These are phyloP conservation scores for Massariosphaeria phaeospora DNA, from an alignment of 495 filamentous ascomycete genomes.

Conservation along the genomic window DNA sequence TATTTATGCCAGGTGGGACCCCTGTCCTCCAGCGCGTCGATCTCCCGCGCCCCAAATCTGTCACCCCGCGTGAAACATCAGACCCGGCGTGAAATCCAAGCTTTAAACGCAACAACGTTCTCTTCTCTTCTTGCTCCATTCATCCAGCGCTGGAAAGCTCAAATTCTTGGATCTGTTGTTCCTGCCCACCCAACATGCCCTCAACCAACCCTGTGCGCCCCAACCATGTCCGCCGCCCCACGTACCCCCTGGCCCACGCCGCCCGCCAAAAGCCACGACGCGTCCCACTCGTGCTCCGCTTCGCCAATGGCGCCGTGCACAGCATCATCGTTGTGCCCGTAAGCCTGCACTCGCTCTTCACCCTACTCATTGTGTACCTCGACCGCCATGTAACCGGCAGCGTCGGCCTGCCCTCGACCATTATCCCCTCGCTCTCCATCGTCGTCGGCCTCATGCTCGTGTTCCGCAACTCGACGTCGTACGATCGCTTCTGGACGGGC, in stretches of 20 bases:
- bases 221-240: conserved; percentile 32
- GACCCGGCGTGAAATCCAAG: too few relatives aligned
- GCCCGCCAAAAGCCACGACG: conserved; percentile 56
- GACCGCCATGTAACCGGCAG: conserved; percentile 53
- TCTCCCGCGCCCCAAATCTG: too few relatives aligned
- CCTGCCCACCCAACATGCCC: too few relatives aligned
- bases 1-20: too few relatives aligned
- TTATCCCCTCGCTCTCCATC: conserved; percentile 72
- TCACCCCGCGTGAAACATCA: too few relatives aligned
- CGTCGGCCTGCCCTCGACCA: conserved; percentile 59
- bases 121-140: too few relatives aligned
- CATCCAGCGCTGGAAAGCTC: too few relatives aligned
- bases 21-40: too few relatives aligned
- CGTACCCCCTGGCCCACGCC: conserved; percentile 48
- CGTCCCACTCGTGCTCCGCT: conserved; percentile 69
- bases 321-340: conserved; percentile 59
- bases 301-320: conserved; percentile 73
- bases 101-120: too few relatives aligned
- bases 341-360: conserved; percentile 59
- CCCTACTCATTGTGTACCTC: conserved; percentile 58
- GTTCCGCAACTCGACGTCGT: conserved; percentile 67
- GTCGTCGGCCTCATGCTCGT: conserved; percentile 79
- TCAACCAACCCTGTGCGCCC: too few relatives aligned
- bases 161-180: too few relatives aligned
- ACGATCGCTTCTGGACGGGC: conserved; percentile 70